Percentiles rank a stretch among this genome's conserved stretches.
These are phyloP conservation scores for Silybum marianum DNA, from an alignment of 129 eudicot genomes.

Conservation along the genomic window DNA sequence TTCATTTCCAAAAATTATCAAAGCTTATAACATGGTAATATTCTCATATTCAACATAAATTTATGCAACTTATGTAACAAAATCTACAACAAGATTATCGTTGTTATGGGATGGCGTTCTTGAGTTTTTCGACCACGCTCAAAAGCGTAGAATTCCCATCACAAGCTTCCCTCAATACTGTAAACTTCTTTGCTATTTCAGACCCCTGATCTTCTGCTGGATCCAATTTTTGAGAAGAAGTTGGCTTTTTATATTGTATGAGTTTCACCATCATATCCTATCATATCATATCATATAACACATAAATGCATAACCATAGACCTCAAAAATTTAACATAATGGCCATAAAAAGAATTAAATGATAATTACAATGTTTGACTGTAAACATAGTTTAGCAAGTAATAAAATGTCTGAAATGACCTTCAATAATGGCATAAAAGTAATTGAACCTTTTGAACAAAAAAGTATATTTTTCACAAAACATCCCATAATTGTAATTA, in stretches of 20 bases:
- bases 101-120: conserved; percentile 31
- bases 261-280: conserved; percentile 80
- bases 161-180: conserved; percentile 56
- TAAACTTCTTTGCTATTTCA: conserved; percentile 46
- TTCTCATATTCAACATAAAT: not conserved
- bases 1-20: conserved; percentile 1
- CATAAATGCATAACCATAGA: not conserved
- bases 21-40: conserved; percentile 9
- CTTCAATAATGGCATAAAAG: not conserved
- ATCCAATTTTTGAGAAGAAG: conserved; percentile 5
- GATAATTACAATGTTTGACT: not conserved
- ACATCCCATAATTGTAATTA: not conserved
- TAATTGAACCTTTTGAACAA: not conserved
- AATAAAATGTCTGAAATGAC: conserved; percentile 3
- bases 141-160: conserved; percentile 63
- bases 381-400: not conserved
- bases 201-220: conserved; percentile 9
- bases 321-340: not conserved
- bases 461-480: not conserved
- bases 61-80: not conserved
- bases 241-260: conserved; percentile 45
- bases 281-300: conserved; percentile 1
- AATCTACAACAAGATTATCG: conserved; percentile 2
- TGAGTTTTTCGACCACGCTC: conserved; percentile 62
- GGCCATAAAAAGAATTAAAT: not conserved